A percentile compares a stretch with the other conserved stretches of the same genome.
phyloP scores from a whole-genome alignment of 2,329 filamentous ascomycete species.

The Cytospora leucostoma region DNA sequence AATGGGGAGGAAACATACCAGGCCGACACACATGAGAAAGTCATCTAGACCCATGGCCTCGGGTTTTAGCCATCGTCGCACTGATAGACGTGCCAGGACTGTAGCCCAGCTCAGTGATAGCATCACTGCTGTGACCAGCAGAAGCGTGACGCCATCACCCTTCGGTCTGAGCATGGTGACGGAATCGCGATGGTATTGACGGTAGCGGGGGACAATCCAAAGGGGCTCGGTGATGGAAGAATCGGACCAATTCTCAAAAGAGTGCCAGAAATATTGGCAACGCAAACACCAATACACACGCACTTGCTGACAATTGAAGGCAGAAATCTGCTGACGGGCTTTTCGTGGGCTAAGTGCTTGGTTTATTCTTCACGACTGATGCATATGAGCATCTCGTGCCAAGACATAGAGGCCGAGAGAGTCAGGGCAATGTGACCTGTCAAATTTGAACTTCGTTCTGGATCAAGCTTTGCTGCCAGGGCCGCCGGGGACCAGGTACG shows the following conservation, averaged over 20 bases:
- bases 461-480: no score
- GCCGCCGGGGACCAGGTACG: background rate
- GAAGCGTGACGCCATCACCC: conserved; percentile 33
- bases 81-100: conserved; percentile 29
- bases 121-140: conserved; percentile 33
- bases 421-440: background rate
- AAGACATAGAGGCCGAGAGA: background rate
- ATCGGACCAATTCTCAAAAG: background rate
- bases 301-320: background rate
- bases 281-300: background rate
- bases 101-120: conserved; percentile 32
- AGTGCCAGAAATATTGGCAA: background rate
- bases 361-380: background rate
- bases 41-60: conserved; percentile 34
- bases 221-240: background rate
- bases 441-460: background rate
- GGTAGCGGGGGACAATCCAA: background rate
- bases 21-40: conserved; percentile 32
- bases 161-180: conserved; percentile 31
- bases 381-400: background rate
- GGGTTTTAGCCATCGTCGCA: conserved; percentile 33
- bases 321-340: background rate
- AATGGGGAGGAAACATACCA: conserved; percentile 30
- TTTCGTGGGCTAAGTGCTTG: background rate
- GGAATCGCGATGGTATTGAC: background rate